Evolutionary conservation across 768 basidiomycete genomes (phyloP), one percentile per base, ranked within the genome.

Genomic region (Boletus sensibilis): DNA sequence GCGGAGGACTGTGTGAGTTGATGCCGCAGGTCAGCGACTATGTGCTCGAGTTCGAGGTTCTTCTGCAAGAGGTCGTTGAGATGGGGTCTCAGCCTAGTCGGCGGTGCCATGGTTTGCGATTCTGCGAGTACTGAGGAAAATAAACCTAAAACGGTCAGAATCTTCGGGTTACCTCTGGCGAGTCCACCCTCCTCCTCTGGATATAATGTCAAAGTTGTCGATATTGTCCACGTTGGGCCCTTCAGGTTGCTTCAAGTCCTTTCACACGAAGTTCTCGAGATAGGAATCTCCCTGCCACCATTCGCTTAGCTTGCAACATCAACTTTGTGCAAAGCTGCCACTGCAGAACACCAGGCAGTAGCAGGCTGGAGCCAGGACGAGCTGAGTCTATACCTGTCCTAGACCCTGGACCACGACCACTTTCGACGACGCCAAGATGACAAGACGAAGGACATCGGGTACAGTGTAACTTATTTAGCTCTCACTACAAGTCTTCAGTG

Each of bases 1-100:
- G 67, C 68, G 21, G 65, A 53, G 25, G 68, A 64, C 42, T 68
- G 62, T 41, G 67, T 68, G 50, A 69, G 65, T 51, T 68, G 68
- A 38, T 68, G 65, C 5, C 67, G 62, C 23, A 68, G 35, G 52
- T 69, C 67, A 21, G 67, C 67, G 27, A 68, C 68, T 9, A 62
- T 45, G 25, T 68, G 67, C 55, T 68, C 67, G 40, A 68, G 68
- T 33, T 68, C 67, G 55, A 62, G 65, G 52, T 68, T 68, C 58
- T 68, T 68, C 35, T 68, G 67, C 20, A 68, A 46, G 25, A 68
- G 63, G 34, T 67, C 62, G 49, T 67, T 56, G 55, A 68, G 67
- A 44, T 69, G 67, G 25, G 67, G 68, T 53, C 68, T 56, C 33
- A 67, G 49, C 46, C 53, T 58, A 3, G 57, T 69, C 9, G 68